A percentile compares a stretch with the other conserved stretches of the same genome.
phyloP scores from a whole-genome alignment of 192 early-diverging fungal genomes.

The Neocallimastix lanati region DNA sequence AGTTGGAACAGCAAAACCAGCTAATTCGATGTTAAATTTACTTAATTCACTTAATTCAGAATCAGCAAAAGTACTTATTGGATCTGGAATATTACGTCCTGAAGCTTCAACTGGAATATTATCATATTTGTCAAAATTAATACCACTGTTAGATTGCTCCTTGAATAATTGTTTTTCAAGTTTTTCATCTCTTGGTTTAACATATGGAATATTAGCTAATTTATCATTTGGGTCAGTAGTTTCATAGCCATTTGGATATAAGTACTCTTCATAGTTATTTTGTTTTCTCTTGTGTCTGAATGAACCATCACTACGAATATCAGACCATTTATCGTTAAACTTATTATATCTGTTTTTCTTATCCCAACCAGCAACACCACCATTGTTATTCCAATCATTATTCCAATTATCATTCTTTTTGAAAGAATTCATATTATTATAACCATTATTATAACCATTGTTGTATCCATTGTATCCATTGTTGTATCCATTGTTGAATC shows the following conservation, averaged over 20 bases:
- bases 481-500: background rate
- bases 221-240: background rate
- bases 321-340: background rate
- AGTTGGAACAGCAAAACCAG: constrained; percentile 74
- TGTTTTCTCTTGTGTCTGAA: background rate
- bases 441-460: background rate
- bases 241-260: background rate
- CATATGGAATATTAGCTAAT: constrained; percentile 9
- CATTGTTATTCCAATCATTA: background rate
- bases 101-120: constrained; percentile 93
- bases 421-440: background rate
- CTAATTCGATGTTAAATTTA: constrained; percentile 72
- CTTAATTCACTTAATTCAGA: constrained; percentile 67
- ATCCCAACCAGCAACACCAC: background rate
- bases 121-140: constrained; percentile 98
- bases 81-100: constrained; percentile 21
- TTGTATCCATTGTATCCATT: background rate
- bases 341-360: background rate
- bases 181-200: constrained; percentile 56
- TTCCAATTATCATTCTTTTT: background rate
- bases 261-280: background rate
- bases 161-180: constrained; percentile 63
- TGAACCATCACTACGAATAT: background rate
- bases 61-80: constrained; percentile 43
- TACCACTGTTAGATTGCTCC: constrained; percentile 73